Conservation (phyloP, 352 stramenopile species). For the Pythium insidiosum region DNA sequence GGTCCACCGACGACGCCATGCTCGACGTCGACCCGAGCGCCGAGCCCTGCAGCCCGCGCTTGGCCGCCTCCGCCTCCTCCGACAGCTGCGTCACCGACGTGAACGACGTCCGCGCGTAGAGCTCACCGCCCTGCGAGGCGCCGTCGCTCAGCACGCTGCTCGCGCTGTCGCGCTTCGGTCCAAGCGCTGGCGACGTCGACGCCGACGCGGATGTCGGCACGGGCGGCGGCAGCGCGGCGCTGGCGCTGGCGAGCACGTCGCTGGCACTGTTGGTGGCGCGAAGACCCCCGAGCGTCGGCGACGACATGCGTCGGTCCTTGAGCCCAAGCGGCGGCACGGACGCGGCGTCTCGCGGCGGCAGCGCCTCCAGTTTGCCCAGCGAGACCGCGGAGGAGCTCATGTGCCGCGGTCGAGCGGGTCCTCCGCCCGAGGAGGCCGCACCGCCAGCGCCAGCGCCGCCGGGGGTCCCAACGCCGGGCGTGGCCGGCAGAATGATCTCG, state of each 20-base stretch:
- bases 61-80: constrained; percentile 16
- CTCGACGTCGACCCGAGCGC: background rate
- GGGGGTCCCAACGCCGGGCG: no score
- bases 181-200: background rate
- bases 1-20: constrained; percentile 1
- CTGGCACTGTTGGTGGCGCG: no score
- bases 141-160: constrained; percentile 12
- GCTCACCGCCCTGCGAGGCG: constrained; percentile 16
- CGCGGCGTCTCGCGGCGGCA: background rate
- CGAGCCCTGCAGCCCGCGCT: no score
- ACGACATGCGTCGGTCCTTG: constrained; percentile 20
- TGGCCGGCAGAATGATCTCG: constrained; percentile 73
- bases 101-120: constrained; percentile 66
- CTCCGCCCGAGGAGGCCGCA: background rate
- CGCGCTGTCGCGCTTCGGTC: no score
- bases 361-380: background rate
- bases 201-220: background rate
- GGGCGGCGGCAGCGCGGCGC: constrained; percentile 7
- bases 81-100: constrained; percentile 62
- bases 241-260: constrained; percentile 25
- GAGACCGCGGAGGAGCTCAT: background rate
- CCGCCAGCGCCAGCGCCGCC: constrained; percentile 28
- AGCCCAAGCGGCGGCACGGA: constrained; percentile 1
- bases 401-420: background rate
- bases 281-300: no score